Evolutionary conservation across 352 stramenopile species (phyloP).

Genomic region (Pythium monospermum): DNA sequence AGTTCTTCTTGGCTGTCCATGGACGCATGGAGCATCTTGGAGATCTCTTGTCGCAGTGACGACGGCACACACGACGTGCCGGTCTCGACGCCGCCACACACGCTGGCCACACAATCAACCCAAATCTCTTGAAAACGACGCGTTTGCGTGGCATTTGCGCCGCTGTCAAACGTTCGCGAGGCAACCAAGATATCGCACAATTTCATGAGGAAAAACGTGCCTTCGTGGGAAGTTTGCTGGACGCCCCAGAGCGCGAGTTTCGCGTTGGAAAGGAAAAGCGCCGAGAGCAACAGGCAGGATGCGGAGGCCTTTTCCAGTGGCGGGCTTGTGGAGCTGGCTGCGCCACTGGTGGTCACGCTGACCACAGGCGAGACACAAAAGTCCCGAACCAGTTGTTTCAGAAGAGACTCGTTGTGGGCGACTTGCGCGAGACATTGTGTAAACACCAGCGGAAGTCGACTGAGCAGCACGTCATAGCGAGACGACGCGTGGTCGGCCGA

Average conservation of each 20-base stretch:
- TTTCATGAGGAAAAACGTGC: constrained; percentile 41
- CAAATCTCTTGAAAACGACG: constrained; percentile 70
- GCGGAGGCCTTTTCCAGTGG: constrained; percentile 50
- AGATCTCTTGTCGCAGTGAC: constrained; percentile 65
- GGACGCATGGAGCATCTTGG: constrained; percentile 63
- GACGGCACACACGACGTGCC: constrained; percentile 60
- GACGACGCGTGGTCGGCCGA: constrained; percentile 11
- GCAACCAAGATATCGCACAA: constrained; percentile 58
- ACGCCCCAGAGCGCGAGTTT: constrained; percentile 77
- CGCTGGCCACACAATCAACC: constrained; percentile 75
- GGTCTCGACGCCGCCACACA: constrained; percentile 73
- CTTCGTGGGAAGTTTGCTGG: constrained; percentile 59
- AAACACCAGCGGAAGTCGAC: constrained; percentile 72
- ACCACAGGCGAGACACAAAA: constrained; percentile 69
- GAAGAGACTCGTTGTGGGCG: constrained; percentile 50
- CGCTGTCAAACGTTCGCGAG: constrained; percentile 42
- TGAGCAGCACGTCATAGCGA: constrained; percentile 49
- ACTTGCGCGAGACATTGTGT: constrained; percentile 80
- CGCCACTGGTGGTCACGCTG: constrained; percentile 26
- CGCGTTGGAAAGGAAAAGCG: constrained; percentile 75
- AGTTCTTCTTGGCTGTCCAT: constrained; percentile 71
- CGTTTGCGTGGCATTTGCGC: constrained; percentile 35
- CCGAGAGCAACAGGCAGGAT: constrained; percentile 66
- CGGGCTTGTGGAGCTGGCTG: constrained; percentile 37
- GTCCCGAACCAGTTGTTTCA: constrained; percentile 64